These are phyloP conservation scores for Petunia axillaris DNA, from an alignment of 257 asterid genomes.

Conservation along the genomic window DNA sequence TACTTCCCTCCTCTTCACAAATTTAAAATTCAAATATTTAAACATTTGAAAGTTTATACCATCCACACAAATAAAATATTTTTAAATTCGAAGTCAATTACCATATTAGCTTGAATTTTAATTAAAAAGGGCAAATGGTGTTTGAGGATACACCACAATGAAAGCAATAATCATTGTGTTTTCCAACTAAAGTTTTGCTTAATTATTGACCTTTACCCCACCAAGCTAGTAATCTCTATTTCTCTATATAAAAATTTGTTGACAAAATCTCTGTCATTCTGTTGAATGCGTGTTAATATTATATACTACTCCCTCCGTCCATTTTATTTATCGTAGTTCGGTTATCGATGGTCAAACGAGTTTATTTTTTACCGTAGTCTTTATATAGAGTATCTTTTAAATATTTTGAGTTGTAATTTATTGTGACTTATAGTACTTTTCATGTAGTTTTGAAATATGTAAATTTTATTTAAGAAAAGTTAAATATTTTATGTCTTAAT, in stretches of 20 bases:
- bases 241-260: not conserved
- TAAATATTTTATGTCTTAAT: no score
- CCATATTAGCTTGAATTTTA: no score
- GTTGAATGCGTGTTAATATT: not conserved
- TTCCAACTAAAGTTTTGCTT: constrained; percentile 11
- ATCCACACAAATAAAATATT: not conserved
- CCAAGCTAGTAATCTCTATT: not conserved
- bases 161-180: constrained; percentile 24
- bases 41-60: not conserved
- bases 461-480: no score
- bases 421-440: no score
- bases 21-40: not conserved
- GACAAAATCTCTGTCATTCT: not conserved
- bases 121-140: not conserved
- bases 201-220: constrained; percentile 22
- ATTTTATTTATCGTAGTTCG: no score
- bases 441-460: no score
- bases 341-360: no score
- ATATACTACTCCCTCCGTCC: not conserved
- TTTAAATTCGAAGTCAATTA: no score
- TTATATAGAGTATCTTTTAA: no score
- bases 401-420: no score
- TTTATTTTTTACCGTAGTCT: no score
- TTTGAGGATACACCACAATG: constrained; percentile 2
- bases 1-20: not conserved